A percentile compares a stretch with the other conserved stretches of the same genome.
Evolutionary conservation across 2,329 filamentous ascomycete species (phyloP).

Genomic region (Exophiala calicioides): DNA sequence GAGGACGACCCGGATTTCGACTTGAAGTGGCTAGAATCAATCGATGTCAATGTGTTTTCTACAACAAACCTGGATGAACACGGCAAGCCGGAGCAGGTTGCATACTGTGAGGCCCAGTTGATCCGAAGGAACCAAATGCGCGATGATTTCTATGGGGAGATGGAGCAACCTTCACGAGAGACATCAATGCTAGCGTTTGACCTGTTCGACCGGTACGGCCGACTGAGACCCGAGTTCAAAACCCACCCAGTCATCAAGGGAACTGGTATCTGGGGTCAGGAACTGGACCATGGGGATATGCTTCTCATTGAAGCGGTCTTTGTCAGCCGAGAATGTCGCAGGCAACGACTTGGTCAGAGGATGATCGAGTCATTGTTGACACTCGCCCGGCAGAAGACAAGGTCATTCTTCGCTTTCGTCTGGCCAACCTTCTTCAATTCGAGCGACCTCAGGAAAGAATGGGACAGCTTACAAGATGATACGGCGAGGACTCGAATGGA

Average conservation of each 20-base stretch:
- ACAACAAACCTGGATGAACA: constrained; percentile 7
- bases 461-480: constrained; percentile 15
- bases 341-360: constrained; percentile 37
- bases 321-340: constrained; percentile 31
- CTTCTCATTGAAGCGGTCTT: constrained; percentile 35
- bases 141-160: constrained; percentile 37
- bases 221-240: constrained; percentile 37
- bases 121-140: constrained; percentile 29
- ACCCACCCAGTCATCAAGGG: constrained; percentile 35
- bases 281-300: constrained; percentile 35
- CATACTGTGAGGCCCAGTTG: constrained; percentile 19
- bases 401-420: constrained; percentile 32
- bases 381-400: constrained; percentile 29
- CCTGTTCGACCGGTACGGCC: constrained; percentile 43
- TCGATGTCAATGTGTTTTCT: constrained; percentile 13
- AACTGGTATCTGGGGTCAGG: constrained; percentile 34
- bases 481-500: constrained; percentile 22
- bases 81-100: constrained; percentile 12
- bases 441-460: constrained; percentile 24
- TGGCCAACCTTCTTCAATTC: constrained; percentile 27
- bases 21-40: constrained; percentile 22
- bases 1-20: constrained; percentile 13
- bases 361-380: constrained; percentile 36
- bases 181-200: constrained; percentile 38
- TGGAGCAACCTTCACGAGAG: constrained; percentile 37